Percentiles rank a stretch among this genome's conserved stretches.
Evolutionary conservation across 805 yeast species (phyloP).

Genomic region (Ogataea dorogensis): DNA sequence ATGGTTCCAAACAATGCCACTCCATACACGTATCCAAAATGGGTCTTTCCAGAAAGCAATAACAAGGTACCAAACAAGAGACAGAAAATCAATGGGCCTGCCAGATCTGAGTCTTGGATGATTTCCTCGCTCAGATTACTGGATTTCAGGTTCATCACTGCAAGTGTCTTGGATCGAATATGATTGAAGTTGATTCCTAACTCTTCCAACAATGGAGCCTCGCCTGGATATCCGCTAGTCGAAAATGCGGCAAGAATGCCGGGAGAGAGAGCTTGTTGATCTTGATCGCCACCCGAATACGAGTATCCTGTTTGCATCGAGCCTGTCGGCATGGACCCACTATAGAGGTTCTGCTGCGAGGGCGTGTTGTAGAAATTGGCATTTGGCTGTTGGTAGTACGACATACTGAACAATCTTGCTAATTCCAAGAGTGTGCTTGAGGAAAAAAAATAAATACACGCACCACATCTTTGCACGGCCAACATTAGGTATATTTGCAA

Average conservation of each 20-base stretch:
- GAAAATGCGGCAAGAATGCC: slow-evolving; percentile 92
- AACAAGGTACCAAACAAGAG: slow-evolving; percentile 80
- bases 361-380: slow-evolving; percentile 18
- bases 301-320: slow-evolving; percentile 28
- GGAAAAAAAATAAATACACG: slow-evolving; percentile 4
- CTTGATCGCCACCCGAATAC: slow-evolving; percentile 29
- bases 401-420: slow-evolving; percentile 23
- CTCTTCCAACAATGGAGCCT: slow-evolving; percentile 89
- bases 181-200: slow-evolving; percentile 90
- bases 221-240: slow-evolving; percentile 91
- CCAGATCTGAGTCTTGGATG: slow-evolving; percentile 86
- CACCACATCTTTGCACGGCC: slow-evolving; percentile 5
- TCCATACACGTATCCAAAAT: slow-evolving; percentile 95
- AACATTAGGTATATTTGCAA: not conserved
- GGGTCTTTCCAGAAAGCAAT: slow-evolving; percentile 86
- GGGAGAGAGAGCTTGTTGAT: slow-evolving; percentile 48
- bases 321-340: slow-evolving; percentile 28
- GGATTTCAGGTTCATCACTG: slow-evolving; percentile 74
- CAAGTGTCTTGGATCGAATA: slow-evolving; percentile 77
- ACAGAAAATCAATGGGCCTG: slow-evolving; percentile 92
- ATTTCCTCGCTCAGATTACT: slow-evolving; percentile 66
- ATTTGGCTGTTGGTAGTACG: slow-evolving; percentile 35
- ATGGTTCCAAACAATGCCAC: slow-evolving; percentile 90
- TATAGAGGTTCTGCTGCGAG: slow-evolving; percentile 11
- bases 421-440: slow-evolving; percentile 1